A percentile compares a stretch with the other conserved stretches of the same genome.
Conservation (phyloP, 2,329 filamentous ascomycete species). For the Arthrinium phaeospermum region DNA sequence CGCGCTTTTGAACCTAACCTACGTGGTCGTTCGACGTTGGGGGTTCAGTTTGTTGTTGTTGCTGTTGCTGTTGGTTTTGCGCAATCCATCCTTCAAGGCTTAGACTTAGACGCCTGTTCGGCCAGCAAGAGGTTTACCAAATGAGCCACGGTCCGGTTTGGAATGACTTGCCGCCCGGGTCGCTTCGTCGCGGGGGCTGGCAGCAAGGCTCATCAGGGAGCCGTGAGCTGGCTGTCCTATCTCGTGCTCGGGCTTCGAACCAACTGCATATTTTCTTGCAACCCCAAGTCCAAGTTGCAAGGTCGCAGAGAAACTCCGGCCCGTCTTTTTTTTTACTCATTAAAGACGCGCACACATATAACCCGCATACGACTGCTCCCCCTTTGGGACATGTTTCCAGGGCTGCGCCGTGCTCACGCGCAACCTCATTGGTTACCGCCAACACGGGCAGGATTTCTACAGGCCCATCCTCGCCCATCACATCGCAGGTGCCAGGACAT, state of each 20-base stretch:
- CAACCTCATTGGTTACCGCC: constrained; percentile 6
- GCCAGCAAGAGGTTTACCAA: not conserved
- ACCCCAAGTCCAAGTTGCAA: not conserved
- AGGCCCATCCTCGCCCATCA: not conserved
- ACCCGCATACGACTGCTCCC: not conserved
- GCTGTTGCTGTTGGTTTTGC: too few species aligned
- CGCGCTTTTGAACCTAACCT: not conserved
- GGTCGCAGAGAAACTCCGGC: constrained; percentile 6
- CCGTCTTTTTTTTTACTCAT: constrained; percentile 10
- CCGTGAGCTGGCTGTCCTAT: not conserved
- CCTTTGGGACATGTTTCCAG: not conserved
- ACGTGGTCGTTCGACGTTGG: not conserved
- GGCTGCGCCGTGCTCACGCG: not conserved
- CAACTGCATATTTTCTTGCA: constrained; percentile 4
- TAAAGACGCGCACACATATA: constrained; percentile 10
- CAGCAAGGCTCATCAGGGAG: constrained; percentile 1
- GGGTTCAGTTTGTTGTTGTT: not conserved
- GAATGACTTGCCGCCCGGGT: constrained; percentile 5
- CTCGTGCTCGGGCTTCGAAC: constrained; percentile 7
- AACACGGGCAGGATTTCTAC: constrained; percentile 2
- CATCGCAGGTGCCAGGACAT: not conserved
- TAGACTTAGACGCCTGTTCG: constrained; percentile 7
- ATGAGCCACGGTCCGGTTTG: constrained; percentile 10
- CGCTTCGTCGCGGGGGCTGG: not conserved
- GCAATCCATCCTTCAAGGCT: not conserved